These are phyloP conservation scores for Torulaspora franciscae DNA, from an alignment of 805 yeast genomes.

Conservation along the genomic window DNA sequence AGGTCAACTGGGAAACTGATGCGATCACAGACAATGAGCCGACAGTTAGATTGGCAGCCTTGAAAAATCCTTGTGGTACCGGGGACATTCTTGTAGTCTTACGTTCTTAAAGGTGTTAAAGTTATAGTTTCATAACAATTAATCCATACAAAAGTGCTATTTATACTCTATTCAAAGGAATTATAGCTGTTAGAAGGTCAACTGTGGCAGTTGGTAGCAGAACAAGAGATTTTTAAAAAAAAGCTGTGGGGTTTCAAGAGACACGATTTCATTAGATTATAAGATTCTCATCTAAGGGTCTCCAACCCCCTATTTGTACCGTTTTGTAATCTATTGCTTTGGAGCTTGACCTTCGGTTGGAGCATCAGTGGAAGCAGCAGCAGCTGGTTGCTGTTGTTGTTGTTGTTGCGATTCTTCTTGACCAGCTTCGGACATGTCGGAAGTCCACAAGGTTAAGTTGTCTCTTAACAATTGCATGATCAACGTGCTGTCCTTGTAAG, in stretches of 20 bases:
- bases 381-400: conserved; percentile 28
- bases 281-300: background rate
- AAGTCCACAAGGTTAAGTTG: conserved; percentile 96
- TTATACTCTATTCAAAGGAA: conserved; percentile 3
- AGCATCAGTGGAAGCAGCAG: conserved; percentile 31
- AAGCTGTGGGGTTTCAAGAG: conserved; percentile 1
- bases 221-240: conserved; percentile 6
- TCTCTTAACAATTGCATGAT: conserved; percentile 99
- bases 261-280: conserved; percentile 11
- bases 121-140: conserved; percentile 1
- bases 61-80: conserved; percentile 27
- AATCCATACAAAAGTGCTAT: conserved; percentile 7
- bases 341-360: conserved; percentile 29
- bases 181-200: conserved; percentile 3
- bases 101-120: background rate
- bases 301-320: background rate
- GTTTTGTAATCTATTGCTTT: conserved; percentile 17
- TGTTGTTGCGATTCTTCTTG: conserved; percentile 47
- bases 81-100: conserved; percentile 9
- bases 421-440: conserved; percentile 82
- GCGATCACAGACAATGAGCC: conserved; percentile 47
- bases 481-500: conserved; percentile 96
- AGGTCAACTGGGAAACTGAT: conserved; percentile 22
- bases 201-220: conserved; percentile 2
- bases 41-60: conserved; percentile 47